phyloP scores from a whole-genome alignment of 306 rosid species.

The Hylodesmum podocarpum region DNA sequence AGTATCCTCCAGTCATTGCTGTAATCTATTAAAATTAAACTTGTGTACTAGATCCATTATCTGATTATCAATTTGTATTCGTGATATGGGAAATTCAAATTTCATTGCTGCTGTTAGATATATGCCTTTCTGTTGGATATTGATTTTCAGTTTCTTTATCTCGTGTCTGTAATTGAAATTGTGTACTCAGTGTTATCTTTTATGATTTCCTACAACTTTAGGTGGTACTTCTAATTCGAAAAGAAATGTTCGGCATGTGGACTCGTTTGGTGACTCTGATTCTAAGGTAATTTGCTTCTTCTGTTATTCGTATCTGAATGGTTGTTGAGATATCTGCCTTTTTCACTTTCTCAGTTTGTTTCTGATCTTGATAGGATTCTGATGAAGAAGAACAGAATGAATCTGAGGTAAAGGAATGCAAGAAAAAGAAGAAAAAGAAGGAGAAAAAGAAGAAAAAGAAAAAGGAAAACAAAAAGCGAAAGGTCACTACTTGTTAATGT shows the following conservation, averaged over 20 bases:
- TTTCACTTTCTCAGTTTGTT: constrained; percentile 10
- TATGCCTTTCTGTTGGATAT: neutral
- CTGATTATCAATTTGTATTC: neutral
- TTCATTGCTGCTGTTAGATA: neutral
- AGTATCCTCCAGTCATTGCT: too few relatives aligned
- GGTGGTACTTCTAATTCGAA: constrained; percentile 63
- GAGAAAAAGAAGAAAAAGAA: constrained; percentile 39
- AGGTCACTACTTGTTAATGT: constrained; percentile 43
- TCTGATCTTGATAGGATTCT: constrained; percentile 45
- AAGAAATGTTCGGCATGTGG: constrained; percentile 60
- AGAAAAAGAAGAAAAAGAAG: constrained; percentile 49
- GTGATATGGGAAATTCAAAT: neutral
- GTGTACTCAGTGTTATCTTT: neutral
- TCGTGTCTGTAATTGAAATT: neutral
- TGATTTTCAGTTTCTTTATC: constrained; percentile 9
- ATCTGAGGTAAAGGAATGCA: constrained; percentile 36
- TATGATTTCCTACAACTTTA: constrained; percentile 25
- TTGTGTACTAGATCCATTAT: neutral
- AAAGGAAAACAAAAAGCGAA: constrained; percentile 53
- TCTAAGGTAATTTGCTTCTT: constrained; percentile 46
- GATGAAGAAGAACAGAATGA: constrained; percentile 39
- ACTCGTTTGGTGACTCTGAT: constrained; percentile 68
- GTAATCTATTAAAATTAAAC: neutral
- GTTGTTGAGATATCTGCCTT: neutral
- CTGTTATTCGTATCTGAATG: constrained; percentile 2